Evolutionary conservation across 176 grass and related monocot genomes (phyloP), one percentile per base, ranked within the genome.

Genomic region (Lolium perenne): DNA sequence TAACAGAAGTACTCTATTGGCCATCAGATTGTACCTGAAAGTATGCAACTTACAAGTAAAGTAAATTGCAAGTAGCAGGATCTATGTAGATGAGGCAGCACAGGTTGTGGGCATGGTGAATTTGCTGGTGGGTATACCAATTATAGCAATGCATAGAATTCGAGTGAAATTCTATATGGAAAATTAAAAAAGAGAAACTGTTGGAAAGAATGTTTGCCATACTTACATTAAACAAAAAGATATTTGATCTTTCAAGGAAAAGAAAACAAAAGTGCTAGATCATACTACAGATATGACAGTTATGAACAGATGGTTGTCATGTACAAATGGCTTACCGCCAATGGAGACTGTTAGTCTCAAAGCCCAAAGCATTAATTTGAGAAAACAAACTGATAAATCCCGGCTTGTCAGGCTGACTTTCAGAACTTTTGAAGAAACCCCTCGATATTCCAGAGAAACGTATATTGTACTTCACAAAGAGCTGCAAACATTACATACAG

Each of bases 21-120:
- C 91, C 96, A 98, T 98, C 87, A 98, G 88, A 88, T 98, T 98
- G 76, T 98, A 98, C 87, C 96, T 98, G 88, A 81, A 86, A 96
- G 59, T 63, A 87, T 60, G 68, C 15, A 32, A 10, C 11, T 66
- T 26, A 0, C 17, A 74, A 43, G 32, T 70, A 41, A 47, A 59
- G 18, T 61, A 56, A 77, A 66, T 59, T 77, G 7, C 56, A 82
- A 70, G 51, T 29, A 64, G 63, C 41, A 43, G 23, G 57, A 64
- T 84, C 56, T 49, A 49, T 49, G 47, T 10, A 10, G 47, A 49
- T 49, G 10, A 49, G 47, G 10, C 47, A 49, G 10, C 47, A 49
- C 45, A 7, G 9, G 9, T 2, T 49, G 47, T 49, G 47, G 10
- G 47, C 47, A 25, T 23, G 21, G 3, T 62, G 59, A 62, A 62